These are phyloP conservation scores for Alternaria sp. DNA, from an alignment of 2,329 filamentous ascomycete genomes.

Conservation along the genomic window DNA sequence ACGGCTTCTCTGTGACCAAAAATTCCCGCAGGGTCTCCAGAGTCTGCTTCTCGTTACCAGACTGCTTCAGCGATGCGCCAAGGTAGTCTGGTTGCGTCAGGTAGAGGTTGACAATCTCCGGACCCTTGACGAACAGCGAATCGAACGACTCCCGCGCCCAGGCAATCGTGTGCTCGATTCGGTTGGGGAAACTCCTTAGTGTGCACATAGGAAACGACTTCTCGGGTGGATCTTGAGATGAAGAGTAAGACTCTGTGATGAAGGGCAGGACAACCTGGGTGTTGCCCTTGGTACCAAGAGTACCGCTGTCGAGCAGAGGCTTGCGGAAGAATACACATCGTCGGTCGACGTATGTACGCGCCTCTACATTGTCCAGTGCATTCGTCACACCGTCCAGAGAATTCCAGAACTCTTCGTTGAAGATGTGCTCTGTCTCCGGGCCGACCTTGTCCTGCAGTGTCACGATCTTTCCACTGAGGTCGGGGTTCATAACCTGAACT, in stretches of 20 bases:
- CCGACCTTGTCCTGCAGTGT: constrained; percentile 89
- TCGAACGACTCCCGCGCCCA: constrained; percentile 98
- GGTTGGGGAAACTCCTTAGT: constrained; percentile 94
- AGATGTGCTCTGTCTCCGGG: constrained; percentile 88
- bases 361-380: constrained; percentile 95
- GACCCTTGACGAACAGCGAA: constrained; percentile 88
- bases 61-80: constrained; percentile 84
- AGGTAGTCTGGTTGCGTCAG: constrained; percentile 91
- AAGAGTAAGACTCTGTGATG: constrained; percentile 95
- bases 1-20: constrained; percentile 87
- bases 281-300: constrained; percentile 98
- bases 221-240: constrained; percentile 95
- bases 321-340: constrained; percentile 99
- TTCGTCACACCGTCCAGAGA: constrained; percentile 91
- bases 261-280: constrained; percentile 92
- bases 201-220: constrained; percentile 99
- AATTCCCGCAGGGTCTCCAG: constrained; percentile 89
- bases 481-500: constrained; percentile 95
- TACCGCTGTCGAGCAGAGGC: constrained; percentile 93
- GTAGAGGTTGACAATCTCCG: constrained; percentile 93
- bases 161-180: constrained; percentile 97
- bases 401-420: constrained; percentile 93
- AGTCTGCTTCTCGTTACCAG: constrained; percentile 92
- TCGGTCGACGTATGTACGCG: constrained; percentile 92
- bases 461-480: constrained; percentile 83